phyloP scores from a whole-genome alignment of 208 protist species.

The Leishmania braziliensis region DNA sequence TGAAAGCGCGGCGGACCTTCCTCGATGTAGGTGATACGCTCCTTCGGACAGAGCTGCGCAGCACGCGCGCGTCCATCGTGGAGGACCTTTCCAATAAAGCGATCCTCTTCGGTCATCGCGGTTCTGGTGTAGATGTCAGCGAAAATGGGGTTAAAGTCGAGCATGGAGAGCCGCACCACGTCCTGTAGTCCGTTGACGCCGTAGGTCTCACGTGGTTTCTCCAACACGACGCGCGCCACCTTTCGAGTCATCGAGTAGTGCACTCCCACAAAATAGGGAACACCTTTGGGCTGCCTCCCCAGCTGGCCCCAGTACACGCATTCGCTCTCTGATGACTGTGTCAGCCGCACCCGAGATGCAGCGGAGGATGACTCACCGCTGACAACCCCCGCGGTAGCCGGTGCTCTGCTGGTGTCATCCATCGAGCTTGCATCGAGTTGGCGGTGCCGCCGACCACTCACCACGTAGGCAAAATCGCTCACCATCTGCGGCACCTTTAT shows the following conservation, averaged over 20 bases:
- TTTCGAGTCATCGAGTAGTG: conserved; percentile 16
- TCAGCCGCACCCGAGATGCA: background rate
- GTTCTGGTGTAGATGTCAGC: background rate
- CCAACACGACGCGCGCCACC: conserved; percentile 9
- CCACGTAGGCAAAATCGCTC: conserved; percentile 27
- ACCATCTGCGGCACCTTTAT: conserved; percentile 46
- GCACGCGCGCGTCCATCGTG: conserved; percentile 1
- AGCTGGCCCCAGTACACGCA: conserved; percentile 33
- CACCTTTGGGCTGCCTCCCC: conserved; percentile 8
- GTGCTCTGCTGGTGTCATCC: background rate
- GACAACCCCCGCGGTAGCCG: background rate
- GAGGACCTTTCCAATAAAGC: background rate
- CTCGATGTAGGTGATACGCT: conserved; percentile 3
- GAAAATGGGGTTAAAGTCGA: background rate
- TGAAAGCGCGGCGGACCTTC: conserved; percentile 24
- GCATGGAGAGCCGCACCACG: background rate
- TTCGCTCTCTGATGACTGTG: background rate
- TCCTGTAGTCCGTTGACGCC: background rate
- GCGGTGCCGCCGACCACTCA: background rate
- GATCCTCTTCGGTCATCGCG: conserved; percentile 23
- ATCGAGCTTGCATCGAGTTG: background rate
- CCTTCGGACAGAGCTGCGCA: conserved; percentile 13
- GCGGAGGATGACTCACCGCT: background rate
- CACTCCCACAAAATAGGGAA: conserved; percentile 18
- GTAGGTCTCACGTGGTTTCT: background rate